Percentiles rank a stretch among this genome's conserved stretches.
Evolutionary conservation across 345 rosid species (phyloP).

Genomic region (Erysimum cheiranthoides): DNA sequence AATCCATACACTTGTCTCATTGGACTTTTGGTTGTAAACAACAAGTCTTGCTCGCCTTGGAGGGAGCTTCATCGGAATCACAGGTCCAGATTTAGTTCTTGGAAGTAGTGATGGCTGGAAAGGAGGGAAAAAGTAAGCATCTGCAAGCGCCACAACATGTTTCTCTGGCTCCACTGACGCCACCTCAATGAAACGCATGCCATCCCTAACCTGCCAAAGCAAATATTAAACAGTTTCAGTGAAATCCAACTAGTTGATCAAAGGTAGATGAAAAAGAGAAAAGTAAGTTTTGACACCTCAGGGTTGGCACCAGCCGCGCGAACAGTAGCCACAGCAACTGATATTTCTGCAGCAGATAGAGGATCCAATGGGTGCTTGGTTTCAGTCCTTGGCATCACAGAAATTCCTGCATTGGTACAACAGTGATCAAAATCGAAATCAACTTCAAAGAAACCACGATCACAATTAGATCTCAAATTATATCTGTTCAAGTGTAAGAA

Average conservation of each 20-base stretch:
- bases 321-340: conserved; percentile 91
- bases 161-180: conserved; percentile 87
- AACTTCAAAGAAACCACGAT: conserved; percentile 8
- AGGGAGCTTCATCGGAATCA: conserved; percentile 88
- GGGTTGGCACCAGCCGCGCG: conserved; percentile 94
- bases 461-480: conserved; percentile 6
- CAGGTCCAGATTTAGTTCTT: conserved; percentile 81
- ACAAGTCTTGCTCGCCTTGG: conserved; percentile 84
- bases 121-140: conserved; percentile 95
- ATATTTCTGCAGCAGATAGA: conserved; percentile 82
- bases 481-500: background rate
- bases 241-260: background rate
- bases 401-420: conserved; percentile 51
- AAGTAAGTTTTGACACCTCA: conserved; percentile 59
- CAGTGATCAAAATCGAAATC: conserved; percentile 19
- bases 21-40: conserved; percentile 82
- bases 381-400: conserved; percentile 79
- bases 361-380: conserved; percentile 90
- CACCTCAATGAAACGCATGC: conserved; percentile 91
- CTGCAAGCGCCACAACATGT: conserved; percentile 82
- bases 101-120: conserved; percentile 90
- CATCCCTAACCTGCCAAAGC: conserved; percentile 72
- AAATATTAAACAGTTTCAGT: conserved; percentile 33
- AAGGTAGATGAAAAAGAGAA: conserved; percentile 5
- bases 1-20: conserved; percentile 83